Evolutionary conservation across 495 filamentous ascomycete genomes (phyloP).

Genomic region (Penicillium coffeae): DNA sequence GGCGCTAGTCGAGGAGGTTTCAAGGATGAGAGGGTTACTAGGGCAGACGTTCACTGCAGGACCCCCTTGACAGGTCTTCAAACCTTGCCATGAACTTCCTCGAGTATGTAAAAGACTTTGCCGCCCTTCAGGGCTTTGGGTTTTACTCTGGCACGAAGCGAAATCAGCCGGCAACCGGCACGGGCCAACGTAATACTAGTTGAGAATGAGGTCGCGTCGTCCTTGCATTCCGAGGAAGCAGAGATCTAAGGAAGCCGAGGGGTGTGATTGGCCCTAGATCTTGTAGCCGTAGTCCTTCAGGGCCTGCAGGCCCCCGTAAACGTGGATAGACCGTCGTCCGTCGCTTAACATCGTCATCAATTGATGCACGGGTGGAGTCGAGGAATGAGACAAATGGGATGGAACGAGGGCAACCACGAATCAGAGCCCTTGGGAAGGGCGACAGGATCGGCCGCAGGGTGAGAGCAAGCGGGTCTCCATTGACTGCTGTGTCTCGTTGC

Average conservation of each 20-base stretch:
- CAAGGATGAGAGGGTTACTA: conserved; percentile 22
- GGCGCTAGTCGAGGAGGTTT: conserved; percentile 15
- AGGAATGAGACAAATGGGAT: conserved; percentile 33
- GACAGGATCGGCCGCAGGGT: conserved; percentile 24
- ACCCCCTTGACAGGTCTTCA: conserved; percentile 26
- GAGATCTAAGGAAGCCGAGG: conserved; percentile 9
- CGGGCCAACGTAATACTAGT: conserved; percentile 26
- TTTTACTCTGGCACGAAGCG: conserved; percentile 14
- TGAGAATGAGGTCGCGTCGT: conserved; percentile 24
- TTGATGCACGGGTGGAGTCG: conserved; percentile 10
- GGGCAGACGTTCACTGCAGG: conserved; percentile 8
- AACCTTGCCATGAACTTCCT: conserved; percentile 21
- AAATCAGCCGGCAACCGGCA: conserved; percentile 17
- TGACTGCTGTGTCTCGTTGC: conserved; percentile 29
- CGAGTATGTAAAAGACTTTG: conserved; percentile 17
- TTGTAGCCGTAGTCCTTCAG: conserved; percentile 1
- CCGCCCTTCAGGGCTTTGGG: conserved; percentile 15
- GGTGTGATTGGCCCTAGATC: conserved; percentile 19
- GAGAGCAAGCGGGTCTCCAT: conserved; percentile 22
- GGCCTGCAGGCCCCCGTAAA: conserved; percentile 24
- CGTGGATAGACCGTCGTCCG: conserved; percentile 21
- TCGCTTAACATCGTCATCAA: conserved; percentile 21
- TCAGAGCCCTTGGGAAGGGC: conserved; percentile 26
- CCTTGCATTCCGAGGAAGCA: conserved; percentile 27
- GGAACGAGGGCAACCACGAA: conserved; percentile 16